Evolutionary conservation across 225 moss, liverwort and hornwort genomes (phyloP).

Genomic region (Sphagnum contortum): DNA sequence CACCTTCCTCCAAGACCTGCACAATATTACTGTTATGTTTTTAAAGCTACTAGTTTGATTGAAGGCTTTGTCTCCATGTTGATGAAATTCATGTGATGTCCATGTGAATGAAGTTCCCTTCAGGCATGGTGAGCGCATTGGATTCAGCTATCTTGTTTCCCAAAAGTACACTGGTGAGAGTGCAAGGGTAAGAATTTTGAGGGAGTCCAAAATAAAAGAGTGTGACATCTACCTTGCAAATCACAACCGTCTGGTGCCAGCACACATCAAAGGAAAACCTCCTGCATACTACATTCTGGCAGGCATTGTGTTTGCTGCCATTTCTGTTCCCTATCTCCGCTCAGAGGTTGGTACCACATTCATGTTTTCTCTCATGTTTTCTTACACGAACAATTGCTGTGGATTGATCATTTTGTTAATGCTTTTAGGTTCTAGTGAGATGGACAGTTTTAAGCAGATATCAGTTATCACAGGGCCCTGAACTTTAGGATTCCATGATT

Average conservation of each 20-base stretch:
- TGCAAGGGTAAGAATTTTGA: constrained; percentile 77
- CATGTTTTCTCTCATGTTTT: too few relatives aligned
- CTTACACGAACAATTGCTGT: too few relatives aligned
- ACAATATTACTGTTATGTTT: too few relatives aligned
- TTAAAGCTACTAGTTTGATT: too few relatives aligned
- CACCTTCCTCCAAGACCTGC: too few relatives aligned
- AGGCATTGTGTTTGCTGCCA: constrained; percentile 94
- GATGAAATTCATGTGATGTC: too few relatives aligned
- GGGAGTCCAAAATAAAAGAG: constrained; percentile 74
- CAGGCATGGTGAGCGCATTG: constrained; percentile 99
- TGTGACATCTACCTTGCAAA: constrained; percentile 89
- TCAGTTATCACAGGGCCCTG: too few relatives aligned
- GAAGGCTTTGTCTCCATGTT: too few relatives aligned
- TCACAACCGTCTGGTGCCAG: constrained; percentile 92
- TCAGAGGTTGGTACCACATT: constrained; percentile 63
- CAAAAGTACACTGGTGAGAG: constrained; percentile 99
- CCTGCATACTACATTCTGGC: constrained; percentile 96
- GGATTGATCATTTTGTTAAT: too few relatives aligned
- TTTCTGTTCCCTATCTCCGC: constrained; percentile 96
- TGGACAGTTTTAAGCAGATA: too few relatives aligned
- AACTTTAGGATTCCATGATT: too few relatives aligned
- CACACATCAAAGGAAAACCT: constrained; percentile 93
- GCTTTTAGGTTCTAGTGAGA: too few relatives aligned
- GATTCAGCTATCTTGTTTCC: constrained; percentile 98
- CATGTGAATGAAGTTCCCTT: constrained; percentile 79